phyloP scores from a whole-genome alignment of 129 eudicot genomes.

The Gnaphalium uliginosum region DNA sequence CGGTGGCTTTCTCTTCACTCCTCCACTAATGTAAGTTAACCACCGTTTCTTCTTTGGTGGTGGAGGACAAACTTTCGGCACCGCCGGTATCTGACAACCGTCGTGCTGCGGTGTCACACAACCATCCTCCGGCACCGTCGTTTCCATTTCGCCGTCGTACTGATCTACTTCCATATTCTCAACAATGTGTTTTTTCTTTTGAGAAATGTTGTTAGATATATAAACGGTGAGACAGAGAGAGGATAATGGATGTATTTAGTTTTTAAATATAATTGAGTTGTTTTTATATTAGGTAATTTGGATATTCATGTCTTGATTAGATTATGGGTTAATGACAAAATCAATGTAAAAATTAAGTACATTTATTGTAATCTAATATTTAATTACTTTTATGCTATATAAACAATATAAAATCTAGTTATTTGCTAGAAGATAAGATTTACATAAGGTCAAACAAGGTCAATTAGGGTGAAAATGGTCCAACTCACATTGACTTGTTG shows the following conservation, averaged over 20 bases:
- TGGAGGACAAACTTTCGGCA: constrained; percentile 28
- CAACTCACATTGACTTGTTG: too few species aligned
- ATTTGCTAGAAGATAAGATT: background rate
- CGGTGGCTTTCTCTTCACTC: constrained; percentile 20
- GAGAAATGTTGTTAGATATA: constrained; percentile 7
- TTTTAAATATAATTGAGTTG: background rate
- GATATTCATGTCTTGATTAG: background rate
- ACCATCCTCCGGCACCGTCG: constrained; percentile 2
- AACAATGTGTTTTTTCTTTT: background rate
- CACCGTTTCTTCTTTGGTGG: constrained; percentile 33
- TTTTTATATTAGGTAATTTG: background rate
- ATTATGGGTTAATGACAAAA: background rate
- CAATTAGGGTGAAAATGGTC: too few species aligned
- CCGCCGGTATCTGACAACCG: constrained; percentile 25
- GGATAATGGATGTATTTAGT: background rate
- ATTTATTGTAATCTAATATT: too few species aligned
- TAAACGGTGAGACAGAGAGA: constrained; percentile 16
- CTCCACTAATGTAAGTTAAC: background rate
- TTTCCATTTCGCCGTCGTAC: constrained; percentile 3
- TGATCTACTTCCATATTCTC: constrained; percentile 16
- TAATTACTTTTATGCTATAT: too few species aligned
- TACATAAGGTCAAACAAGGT: background rate
- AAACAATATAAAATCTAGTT: background rate
- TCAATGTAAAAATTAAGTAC: too few species aligned
- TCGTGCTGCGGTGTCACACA: constrained; percentile 24